Percentiles rank a stretch among this genome's conserved stretches.
These are phyloP conservation scores for Nakazawaea sp. DNA, from an alignment of 805 yeast genomes.

Conservation along the genomic window DNA sequence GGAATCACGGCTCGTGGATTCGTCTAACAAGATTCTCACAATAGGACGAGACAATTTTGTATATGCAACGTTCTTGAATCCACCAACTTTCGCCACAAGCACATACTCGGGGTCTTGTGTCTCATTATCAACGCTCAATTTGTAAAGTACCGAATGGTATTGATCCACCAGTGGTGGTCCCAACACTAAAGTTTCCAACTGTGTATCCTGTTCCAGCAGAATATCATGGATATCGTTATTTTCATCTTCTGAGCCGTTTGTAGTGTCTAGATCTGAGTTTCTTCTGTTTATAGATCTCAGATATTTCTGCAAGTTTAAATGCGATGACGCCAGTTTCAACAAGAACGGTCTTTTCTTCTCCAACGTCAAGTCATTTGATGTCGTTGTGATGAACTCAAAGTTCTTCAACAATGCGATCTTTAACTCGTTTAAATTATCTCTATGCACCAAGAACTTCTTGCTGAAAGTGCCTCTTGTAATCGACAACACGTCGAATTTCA, in stretches of 20 bases:
- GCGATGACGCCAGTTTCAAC: conserved; percentile 7
- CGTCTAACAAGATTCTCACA: neutral
- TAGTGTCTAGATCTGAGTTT: neutral
- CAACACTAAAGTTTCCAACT: neutral
- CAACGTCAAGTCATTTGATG: conserved; percentile 13
- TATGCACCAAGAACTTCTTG: conserved; percentile 48
- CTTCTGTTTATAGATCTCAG: neutral
- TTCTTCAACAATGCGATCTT: conserved; percentile 38
- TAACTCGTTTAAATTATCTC: conserved; percentile 50
- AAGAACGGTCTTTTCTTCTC: neutral
- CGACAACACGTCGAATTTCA: conserved; percentile 28
- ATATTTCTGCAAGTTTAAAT: conserved; percentile 1
- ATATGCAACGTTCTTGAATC: conserved; percentile 7
- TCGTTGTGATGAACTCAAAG: conserved; percentile 29
- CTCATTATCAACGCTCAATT: neutral
- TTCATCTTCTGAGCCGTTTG: neutral
- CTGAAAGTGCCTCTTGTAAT: conserved; percentile 28
- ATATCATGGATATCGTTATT: neutral
- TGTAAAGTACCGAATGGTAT: neutral
- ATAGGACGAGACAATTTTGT: neutral
- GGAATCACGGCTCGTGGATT: neutral
- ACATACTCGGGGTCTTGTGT: conserved; percentile 1
- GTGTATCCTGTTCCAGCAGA: neutral
- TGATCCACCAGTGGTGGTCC: neutral
- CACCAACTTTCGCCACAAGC: conserved; percentile 8